A percentile compares a stretch with the other conserved stretches of the same genome.
These are phyloP conservation scores for Plasmodium gonderi DNA, from an alignment of 169 alveolate species.

Conservation along the genomic window DNA sequence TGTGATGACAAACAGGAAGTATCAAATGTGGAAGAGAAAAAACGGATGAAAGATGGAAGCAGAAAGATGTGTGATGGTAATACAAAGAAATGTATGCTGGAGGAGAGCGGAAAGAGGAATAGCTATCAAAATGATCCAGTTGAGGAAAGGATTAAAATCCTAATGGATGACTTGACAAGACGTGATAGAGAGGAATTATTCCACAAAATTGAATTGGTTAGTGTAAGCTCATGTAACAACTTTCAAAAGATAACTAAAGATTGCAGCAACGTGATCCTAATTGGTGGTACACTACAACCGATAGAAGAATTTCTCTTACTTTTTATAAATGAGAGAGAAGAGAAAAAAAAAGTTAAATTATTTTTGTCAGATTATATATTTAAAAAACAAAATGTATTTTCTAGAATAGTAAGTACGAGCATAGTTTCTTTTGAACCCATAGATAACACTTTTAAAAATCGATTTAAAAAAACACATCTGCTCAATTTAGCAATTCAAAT, in stretches of 20 bases:
- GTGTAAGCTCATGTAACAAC: conserved; percentile 75
- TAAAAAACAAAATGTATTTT: conserved; percentile 47
- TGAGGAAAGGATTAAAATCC: neutral
- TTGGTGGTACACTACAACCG: conserved; percentile 86
- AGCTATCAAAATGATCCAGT: neutral
- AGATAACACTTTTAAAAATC: conserved; percentile 78
- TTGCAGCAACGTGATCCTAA: conserved; percentile 76
- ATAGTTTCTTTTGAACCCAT: conserved; percentile 19
- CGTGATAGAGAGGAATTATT: neutral
- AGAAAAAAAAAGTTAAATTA: conserved; percentile 13
- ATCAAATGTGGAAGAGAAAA: neutral
- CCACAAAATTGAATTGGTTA: conserved; percentile 66
- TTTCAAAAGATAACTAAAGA: conserved; percentile 69
- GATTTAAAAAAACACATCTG: conserved; percentile 73
- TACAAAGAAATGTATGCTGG: neutral
- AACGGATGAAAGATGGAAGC: neutral
- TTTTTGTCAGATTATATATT: conserved; percentile 56
- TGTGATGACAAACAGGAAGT: neutral
- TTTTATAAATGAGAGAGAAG: neutral
- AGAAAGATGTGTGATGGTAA: neutral
- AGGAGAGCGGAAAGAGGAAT: neutral
- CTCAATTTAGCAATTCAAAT: conserved; percentile 74
- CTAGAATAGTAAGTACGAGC: conserved; percentile 21
- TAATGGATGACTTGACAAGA: neutral
- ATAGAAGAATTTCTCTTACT: conserved; percentile 81